phyloP scores from a whole-genome alignment of 306 rosid species.

The Cyamopsis tetragonoloba region DNA sequence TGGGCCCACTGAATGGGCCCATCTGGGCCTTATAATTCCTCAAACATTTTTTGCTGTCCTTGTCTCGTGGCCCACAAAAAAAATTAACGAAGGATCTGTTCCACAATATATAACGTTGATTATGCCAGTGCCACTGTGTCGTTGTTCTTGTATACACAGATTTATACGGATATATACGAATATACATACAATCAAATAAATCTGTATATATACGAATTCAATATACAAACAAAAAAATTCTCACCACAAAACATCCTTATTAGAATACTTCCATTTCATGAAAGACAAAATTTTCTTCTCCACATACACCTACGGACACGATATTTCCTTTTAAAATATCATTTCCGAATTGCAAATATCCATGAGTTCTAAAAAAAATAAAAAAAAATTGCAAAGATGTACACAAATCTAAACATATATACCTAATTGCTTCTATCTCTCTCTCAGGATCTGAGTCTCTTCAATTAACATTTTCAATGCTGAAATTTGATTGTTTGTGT shows the following conservation, averaged over 20 bases:
- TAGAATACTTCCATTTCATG: conserved; percentile 14
- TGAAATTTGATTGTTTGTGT: too few relatives aligned
- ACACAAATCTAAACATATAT: too few relatives aligned
- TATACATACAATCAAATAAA: neutral
- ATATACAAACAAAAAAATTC: conserved; percentile 34
- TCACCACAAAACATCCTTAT: conserved; percentile 38
- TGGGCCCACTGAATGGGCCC: neutral
- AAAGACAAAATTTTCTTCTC: conserved; percentile 54
- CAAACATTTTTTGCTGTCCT: neutral
- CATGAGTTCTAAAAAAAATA: too few relatives aligned
- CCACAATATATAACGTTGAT: neutral
- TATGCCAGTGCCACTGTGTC: neutral
- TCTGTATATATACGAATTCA: neutral
- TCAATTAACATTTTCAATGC: too few relatives aligned
- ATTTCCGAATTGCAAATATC: too few relatives aligned
- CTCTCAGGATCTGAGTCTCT: too few relatives aligned
- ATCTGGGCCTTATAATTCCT: neutral
- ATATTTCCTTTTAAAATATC: conserved; percentile 35
- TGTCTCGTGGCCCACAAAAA: neutral
- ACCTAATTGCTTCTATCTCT: too few relatives aligned
- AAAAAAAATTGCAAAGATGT: too few relatives aligned
- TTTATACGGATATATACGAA: conserved; percentile 15
- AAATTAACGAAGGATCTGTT: neutral
- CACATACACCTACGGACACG: conserved; percentile 26
- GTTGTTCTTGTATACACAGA: neutral